These are phyloP conservation scores for Psilocybe azurescens DNA, from an alignment of 768 basidiomycete genomes.

Conservation along the genomic window DNA sequence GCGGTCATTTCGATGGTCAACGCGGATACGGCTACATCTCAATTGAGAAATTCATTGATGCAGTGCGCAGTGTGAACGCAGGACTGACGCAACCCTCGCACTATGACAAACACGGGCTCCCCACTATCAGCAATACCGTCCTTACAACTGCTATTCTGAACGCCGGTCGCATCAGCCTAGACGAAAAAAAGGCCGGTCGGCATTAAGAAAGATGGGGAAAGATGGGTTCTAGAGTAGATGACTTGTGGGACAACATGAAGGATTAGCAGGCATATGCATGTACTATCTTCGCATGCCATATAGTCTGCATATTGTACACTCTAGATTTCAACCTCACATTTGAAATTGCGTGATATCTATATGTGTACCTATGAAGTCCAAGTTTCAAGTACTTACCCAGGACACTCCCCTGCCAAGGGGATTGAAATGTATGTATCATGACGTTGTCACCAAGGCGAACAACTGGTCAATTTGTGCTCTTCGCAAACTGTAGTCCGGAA, in stretches of 20 bases:
- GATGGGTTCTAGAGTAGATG: conserved; percentile 70
- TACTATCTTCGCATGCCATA: too few species aligned
- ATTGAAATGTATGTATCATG: neutral
- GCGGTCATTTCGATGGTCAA: conserved; percentile 93
- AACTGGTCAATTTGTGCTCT: too few species aligned
- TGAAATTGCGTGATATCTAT: conserved; percentile 2
- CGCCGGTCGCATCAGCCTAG: conserved; percentile 87
- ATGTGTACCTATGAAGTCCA: neutral
- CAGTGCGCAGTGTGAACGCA: conserved; percentile 79
- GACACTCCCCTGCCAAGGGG: neutral
- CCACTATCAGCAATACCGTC: conserved; percentile 90
- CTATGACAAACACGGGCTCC: conserved; percentile 81
- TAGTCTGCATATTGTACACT: too few species aligned
- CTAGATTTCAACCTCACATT: neutral
- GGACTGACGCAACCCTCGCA: conserved; percentile 67
- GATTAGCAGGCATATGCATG: too few species aligned
- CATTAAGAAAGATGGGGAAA: conserved; percentile 68
- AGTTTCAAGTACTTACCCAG: neutral
- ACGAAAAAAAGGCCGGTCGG: conserved; percentile 88
- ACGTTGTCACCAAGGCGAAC: too few species aligned
- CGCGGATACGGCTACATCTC: conserved; percentile 92
- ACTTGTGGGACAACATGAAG: neutral
- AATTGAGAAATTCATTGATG: conserved; percentile 92
- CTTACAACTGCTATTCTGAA: conserved; percentile 88
- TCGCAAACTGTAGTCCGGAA: too few species aligned